Evolutionary conservation across 164 flowering plant genomes (phyloP), one percentile per base, ranked within the genome.

Genomic region (Chloranthus sessilifolius): DNA sequence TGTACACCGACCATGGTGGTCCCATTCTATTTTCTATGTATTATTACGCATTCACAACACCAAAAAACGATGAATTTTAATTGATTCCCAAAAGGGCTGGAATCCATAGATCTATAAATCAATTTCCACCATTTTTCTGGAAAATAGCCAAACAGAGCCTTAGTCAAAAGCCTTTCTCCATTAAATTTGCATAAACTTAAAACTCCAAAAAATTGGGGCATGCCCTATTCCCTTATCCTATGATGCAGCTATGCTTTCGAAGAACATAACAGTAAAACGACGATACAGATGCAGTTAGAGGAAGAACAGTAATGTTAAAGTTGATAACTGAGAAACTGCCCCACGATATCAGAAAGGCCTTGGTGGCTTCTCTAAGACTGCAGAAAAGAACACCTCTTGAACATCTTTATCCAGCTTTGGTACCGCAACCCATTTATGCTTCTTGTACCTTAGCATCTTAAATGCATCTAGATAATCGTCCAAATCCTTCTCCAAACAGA

Each of bases 321-420:
- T 44, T 25, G 30, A 39, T 5, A 36, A 17, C 25, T 30, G 23
- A 55, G 17, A 27, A 41, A 28, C 41, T 15, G 19, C 47, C 25
- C 17, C 46, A 16, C 15, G 22, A 23, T 11, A 49, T 62, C 66
- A 25, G 46, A 73, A 73, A 3, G 77, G 72, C 46, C 82, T 71
- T 1, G 79, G 74, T 3, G 79, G 86, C 56, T 80, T 80, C 64
- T 80, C 86, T 9, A 80, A 39, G 1, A 77, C 56, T 24, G 86
- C 83, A 56, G 86, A 80, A 31, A 77, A 78, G 71, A 73, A 75
- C n/a, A 68, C 73, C 49, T 77, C 86, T 16, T 38, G 53, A 14
- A 71, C 70, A 61, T 72, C 69, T 55, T 73, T 77, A 43, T 77
- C 86, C 20, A 66, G 35, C 71, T 80, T 71, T 4, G 83, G 85